Conservation (phyloP, 2,329 filamentous ascomycete genomes). For the Spiromastix sp. region DNA sequence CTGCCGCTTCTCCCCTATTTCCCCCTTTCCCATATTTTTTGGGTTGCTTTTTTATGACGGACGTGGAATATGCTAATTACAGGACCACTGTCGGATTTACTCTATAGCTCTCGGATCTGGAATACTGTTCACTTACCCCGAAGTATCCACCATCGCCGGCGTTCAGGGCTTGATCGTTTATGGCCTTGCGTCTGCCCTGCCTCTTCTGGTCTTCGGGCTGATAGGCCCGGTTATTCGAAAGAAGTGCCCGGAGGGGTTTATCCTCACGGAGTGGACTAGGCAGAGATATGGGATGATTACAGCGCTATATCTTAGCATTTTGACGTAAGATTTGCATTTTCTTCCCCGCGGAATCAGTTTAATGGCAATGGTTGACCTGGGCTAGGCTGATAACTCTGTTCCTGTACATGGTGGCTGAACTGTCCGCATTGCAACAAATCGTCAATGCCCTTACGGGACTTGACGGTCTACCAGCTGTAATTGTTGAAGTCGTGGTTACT, state of each 20-base stretch:
- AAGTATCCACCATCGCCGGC: constrained; percentile 68
- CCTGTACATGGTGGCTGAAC: constrained; percentile 76
- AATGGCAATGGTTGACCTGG: constrained; percentile 6
- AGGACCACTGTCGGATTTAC: constrained; percentile 17
- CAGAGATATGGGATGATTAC: constrained; percentile 63
- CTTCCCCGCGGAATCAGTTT: no score
- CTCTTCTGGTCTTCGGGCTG: constrained; percentile 62
- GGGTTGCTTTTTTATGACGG: constrained; percentile 11
- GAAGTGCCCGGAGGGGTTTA: constrained; percentile 74
- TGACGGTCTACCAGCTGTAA: constrained; percentile 62
- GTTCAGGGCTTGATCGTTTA: constrained; percentile 72
- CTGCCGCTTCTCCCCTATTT: constrained; percentile 61
- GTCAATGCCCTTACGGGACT: constrained; percentile 64
- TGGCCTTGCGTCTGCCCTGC: constrained; percentile 59
- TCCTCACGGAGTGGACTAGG: constrained; percentile 74
- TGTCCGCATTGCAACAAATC: constrained; percentile 72
- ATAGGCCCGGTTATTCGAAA: constrained; percentile 67
- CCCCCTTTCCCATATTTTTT: constrained; percentile 19
- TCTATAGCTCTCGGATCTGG: constrained; percentile 66
- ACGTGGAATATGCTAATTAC: constrained; percentile 32
- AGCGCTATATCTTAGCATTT: constrained; percentile 63
- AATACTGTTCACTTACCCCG: constrained; percentile 72
- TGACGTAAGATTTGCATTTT: constrained; percentile 42
- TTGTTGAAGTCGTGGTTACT: constrained; percentile 67
- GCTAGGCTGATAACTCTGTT: constrained; percentile 62